These are phyloP conservation scores for Glebionis coronaria DNA, from an alignment of 129 eudicot genomes.

Conservation along the genomic window DNA sequence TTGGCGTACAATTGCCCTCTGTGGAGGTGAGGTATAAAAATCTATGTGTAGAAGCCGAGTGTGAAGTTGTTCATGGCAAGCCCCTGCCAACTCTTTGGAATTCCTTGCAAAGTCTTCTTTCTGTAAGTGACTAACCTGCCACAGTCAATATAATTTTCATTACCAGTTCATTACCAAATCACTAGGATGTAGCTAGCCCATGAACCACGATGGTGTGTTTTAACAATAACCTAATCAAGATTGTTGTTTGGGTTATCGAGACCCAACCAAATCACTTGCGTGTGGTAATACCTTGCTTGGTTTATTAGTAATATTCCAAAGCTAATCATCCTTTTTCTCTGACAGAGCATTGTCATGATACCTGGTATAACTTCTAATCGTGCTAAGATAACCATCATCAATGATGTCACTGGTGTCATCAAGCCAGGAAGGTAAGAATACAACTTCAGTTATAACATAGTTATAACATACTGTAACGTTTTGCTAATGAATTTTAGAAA, in stretches of 20 bases:
- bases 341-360: constrained; percentile 43
- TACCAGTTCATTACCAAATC: background rate
- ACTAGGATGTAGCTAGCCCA: too few species aligned
- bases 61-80: constrained; percentile 56
- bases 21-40: constrained; percentile 52
- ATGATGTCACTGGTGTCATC: constrained; percentile 60
- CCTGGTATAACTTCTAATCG: constrained; percentile 46
- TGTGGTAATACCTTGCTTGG: background rate
- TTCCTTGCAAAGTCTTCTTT: constrained; percentile 38
- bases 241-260: background rate
- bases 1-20: constrained; percentile 45
- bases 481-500: too few species aligned
- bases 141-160: background rate
- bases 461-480: too few species aligned
- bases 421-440: constrained; percentile 72
- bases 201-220: too few species aligned
- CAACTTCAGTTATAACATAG: background rate
- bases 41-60: constrained; percentile 45
- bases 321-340: constrained; percentile 1
- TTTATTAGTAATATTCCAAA: background rate
- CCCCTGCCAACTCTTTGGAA: constrained; percentile 64
- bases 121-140: constrained; percentile 30
- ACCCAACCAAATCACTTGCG: background rate
- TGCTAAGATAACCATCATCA: constrained; percentile 50
- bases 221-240: too few species aligned